These are phyloP conservation scores for Huntiella bhutanensis DNA, from an alignment of 2,329 filamentous ascomycete species.

Conservation along the genomic window DNA sequence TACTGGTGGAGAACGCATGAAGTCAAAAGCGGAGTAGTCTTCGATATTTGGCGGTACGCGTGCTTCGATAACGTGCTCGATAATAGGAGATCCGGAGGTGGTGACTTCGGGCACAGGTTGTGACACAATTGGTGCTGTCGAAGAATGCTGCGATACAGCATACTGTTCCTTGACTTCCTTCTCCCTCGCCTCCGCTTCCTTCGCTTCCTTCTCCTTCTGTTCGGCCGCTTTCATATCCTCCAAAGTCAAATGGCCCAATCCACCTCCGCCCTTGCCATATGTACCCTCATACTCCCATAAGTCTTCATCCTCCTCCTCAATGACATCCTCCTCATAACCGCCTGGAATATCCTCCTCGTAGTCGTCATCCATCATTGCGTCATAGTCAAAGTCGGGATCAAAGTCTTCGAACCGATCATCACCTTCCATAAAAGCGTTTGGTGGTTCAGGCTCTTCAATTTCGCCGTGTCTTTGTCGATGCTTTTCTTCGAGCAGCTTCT, in stretches of 20 bases:
- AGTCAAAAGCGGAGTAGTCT: constrained; percentile 41
- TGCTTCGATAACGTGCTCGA: constrained; percentile 7
- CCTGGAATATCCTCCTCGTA: constrained; percentile 49
- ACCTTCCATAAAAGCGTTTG: constrained; percentile 15
- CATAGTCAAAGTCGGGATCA: constrained; percentile 40
- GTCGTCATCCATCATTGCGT: constrained; percentile 45
- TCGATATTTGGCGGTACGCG: constrained; percentile 14
- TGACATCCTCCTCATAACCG: constrained; percentile 25
- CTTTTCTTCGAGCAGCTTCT: constrained; percentile 53
- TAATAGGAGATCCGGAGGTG: not conserved
- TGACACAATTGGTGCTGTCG: too few relatives aligned
- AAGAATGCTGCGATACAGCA: too few relatives aligned
- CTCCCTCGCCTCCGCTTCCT: not conserved
- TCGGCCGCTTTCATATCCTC: constrained; percentile 6
- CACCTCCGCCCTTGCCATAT: constrained; percentile 2
- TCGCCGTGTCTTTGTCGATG: constrained; percentile 49
- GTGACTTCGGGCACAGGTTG: too few relatives aligned
- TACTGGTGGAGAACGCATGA: constrained; percentile 33
- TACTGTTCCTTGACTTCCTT: too few relatives aligned
- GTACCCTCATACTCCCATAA: constrained; percentile 16
- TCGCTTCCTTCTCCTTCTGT: not conserved
- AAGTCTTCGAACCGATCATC: constrained; percentile 38
- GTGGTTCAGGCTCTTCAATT: constrained; percentile 27
- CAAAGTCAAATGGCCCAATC: constrained; percentile 11
- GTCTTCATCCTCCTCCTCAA: constrained; percentile 17